phyloP scores from a whole-genome alignment of 2,329 filamentous ascomycete genomes.

The Penicillium crustosum region DNA sequence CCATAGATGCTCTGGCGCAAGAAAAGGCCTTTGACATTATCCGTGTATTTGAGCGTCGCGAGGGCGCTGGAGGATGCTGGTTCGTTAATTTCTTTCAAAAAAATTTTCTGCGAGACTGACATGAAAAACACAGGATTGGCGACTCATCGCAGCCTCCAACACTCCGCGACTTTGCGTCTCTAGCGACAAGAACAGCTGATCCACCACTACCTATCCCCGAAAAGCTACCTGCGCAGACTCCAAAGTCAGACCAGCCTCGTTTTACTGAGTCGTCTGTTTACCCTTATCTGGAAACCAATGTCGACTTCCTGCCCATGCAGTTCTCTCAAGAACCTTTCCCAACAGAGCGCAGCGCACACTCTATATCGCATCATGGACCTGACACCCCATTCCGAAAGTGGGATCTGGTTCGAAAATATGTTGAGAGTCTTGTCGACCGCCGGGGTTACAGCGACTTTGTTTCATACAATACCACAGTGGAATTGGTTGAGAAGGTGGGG shows the following conservation, averaged over 20 bases:
- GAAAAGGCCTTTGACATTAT: neutral
- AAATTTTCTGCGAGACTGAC: neutral
- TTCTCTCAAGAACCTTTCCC: neutral
- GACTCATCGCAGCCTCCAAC: neutral
- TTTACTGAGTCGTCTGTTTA: neutral
- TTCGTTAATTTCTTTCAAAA: neutral
- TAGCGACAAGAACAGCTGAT: neutral
- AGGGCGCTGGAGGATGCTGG: neutral
- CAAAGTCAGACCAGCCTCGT: neutral
- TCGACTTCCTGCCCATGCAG: neutral
- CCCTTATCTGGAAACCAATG: conserved; percentile 1
- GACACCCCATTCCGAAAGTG: neutral
- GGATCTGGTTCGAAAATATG: neutral
- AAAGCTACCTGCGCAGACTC: neutral
- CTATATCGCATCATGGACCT: neutral
- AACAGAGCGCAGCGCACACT: neutral
- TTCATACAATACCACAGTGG: neutral
- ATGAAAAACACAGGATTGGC: neutral
- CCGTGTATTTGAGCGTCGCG: neutral
- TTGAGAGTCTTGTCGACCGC: neutral
- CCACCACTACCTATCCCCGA: neutral
- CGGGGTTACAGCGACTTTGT: neutral
- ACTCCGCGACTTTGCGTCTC: neutral
- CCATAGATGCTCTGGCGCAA: neutral
- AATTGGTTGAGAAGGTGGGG: neutral